A percentile compares a stretch with the other conserved stretches of the same genome.
phyloP scores from a whole-genome alignment of 257 asterid genomes.

The Capsicum rhomboideum region DNA sequence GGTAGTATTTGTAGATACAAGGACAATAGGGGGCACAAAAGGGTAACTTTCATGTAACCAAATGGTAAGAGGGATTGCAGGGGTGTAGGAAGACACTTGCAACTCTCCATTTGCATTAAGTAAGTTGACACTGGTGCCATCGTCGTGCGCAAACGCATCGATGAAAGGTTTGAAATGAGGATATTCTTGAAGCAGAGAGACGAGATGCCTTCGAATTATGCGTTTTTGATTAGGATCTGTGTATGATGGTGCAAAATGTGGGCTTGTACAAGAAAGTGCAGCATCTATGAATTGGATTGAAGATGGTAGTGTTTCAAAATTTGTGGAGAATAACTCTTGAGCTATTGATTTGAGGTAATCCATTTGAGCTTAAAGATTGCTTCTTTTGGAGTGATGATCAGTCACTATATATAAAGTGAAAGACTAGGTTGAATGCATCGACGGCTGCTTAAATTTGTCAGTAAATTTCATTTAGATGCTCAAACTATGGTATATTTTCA shows the following conservation, averaged over 20 bases:
- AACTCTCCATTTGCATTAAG: conserved; percentile 35
- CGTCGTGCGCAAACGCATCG: conserved; percentile 37
- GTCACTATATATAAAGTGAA: neutral
- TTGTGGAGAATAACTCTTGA: neutral
- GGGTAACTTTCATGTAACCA: conserved; percentile 69
- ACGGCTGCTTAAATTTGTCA: neutral
- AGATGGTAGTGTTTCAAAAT: conserved; percentile 14
- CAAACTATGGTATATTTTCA: neutral
- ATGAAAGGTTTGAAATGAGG: conserved; percentile 41
- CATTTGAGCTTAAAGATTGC: neutral
- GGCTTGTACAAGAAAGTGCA: conserved; percentile 43
- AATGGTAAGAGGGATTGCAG: conserved; percentile 35
- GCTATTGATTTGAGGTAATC: conserved; percentile 4
- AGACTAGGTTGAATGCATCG: neutral
- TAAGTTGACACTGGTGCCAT: conserved; percentile 49
- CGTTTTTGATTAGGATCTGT: conserved; percentile 57
- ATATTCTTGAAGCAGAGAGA: conserved; percentile 39
- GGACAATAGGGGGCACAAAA: conserved; percentile 36
- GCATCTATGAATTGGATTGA: conserved; percentile 43
- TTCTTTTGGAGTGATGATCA: neutral
- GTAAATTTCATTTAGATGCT: neutral
- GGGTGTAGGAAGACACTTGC: conserved; percentile 15
- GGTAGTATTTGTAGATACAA: neutral
- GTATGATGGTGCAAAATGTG: conserved; percentile 34
- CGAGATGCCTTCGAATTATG: conserved; percentile 50